phyloP scores from a whole-genome alignment of 768 basidiomycete species.

The Collybia sp. region DNA sequence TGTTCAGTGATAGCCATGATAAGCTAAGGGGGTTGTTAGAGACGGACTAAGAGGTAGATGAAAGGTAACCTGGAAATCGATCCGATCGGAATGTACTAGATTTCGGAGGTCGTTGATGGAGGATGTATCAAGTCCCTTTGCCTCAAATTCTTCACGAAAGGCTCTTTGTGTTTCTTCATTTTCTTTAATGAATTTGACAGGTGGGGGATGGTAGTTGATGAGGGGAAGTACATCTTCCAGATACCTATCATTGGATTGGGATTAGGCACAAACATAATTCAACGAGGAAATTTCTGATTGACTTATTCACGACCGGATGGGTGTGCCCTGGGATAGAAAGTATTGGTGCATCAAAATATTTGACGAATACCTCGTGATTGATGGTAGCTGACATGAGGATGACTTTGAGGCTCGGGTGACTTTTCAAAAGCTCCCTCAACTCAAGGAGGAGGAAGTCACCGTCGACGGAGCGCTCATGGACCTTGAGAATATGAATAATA shows the following conservation, averaged over 20 bases:
- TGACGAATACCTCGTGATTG: conserved; percentile 79
- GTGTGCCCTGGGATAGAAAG: conserved; percentile 82
- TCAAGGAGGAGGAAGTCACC: conserved; percentile 87
- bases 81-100: conserved; percentile 53
- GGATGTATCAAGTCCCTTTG: conserved; percentile 48
- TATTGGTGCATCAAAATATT: conserved; percentile 83
- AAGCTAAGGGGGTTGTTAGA: conserved; percentile 34
- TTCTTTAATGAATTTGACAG: conserved; percentile 29
- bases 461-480: conserved; percentile 90
- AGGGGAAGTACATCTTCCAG: conserved; percentile 72
- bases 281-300: conserved; percentile 14
- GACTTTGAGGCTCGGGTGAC: conserved; percentile 66
- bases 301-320: conserved; percentile 75
- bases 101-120: conserved; percentile 52
- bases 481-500: conserved; percentile 33
- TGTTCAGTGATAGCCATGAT: conserved; percentile 62
- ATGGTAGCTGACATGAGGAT: conserved; percentile 95
- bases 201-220: conserved; percentile 50
- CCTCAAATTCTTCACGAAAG: conserved; percentile 43
- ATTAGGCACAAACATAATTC: not conserved
- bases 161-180: conserved; percentile 41
- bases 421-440: conserved; percentile 67
- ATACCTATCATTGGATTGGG: conserved; percentile 47
- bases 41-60: not conserved
- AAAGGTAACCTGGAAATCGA: conserved; percentile 64